Evolutionary conservation across 768 basidiomycete species (phyloP), one percentile per base, ranked within the genome.

Genomic region (Epithele typhae): DNA sequence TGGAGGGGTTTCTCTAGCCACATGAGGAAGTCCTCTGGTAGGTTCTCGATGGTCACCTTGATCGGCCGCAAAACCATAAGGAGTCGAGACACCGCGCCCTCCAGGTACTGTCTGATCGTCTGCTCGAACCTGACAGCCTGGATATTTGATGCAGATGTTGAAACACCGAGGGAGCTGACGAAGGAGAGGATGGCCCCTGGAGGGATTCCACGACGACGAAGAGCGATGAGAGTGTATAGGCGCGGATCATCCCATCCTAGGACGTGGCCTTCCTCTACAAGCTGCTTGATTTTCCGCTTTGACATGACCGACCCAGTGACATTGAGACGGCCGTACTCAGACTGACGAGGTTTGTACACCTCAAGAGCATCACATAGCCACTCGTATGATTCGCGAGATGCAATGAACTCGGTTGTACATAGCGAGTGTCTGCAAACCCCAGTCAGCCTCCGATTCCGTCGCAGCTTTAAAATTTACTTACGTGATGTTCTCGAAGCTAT

Each of bases 401-500:
- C 82, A 57, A 98, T 84, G 65, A 99, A 99, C 65, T 99, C 96
- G 32, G 81, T 82, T 1, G 96, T 99, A 60, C 96, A 99, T 5
- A 99, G 75, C 0, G 96, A 98, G 71, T 99, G 96, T 21, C 95
- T 98, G 48, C 14, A 22, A 40, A n/a, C n/a, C n/a, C n/a, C n/a
- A n/a, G n/a, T n/a, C n/a, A n/a, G n/a, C n/a, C n/a, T n/a, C n/a
- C n/a, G n/a, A n/a, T n/a, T n/a, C n/a, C n/a, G n/a, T n/a, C n/a
- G n/a, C n/a, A n/a, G n/a, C n/a, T n/a, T 1, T 22, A 25, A 7
- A 41, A 42, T 34, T 38, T 5, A 81, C 94, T 64, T 60, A 97
- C 96, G 94, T 91, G 53, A 99, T 97, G 64, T 98, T 96, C 66
- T 99, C 96, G 62, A 99, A 87, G 59, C 94, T 97, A 77, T 99